phyloP scores from a whole-genome alignment of 139 green algal species.

The Volvox reticuliferus region DNA sequence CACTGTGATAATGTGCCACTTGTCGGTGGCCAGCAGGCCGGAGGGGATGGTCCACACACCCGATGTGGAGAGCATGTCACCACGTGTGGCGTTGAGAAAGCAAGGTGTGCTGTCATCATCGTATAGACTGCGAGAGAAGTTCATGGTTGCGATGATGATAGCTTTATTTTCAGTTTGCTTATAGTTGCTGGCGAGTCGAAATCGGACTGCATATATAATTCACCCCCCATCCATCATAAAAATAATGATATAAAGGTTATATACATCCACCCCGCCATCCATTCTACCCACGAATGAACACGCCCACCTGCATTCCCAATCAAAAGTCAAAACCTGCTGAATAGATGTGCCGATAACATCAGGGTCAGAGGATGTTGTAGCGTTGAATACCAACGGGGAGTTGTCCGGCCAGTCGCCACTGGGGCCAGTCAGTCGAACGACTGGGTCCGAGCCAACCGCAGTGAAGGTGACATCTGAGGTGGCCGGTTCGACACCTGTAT shows the following conservation, averaged over 20 bases:
- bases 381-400: not conserved
- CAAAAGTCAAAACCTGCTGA: not conserved
- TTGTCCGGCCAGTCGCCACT: not conserved
- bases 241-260: not conserved
- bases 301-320: conserved; percentile 8
- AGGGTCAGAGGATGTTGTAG: not conserved
- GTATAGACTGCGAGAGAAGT: not conserved
- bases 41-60: conserved; percentile 19
- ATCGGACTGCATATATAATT: not conserved
- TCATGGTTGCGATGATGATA: too few relatives aligned
- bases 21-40: not conserved
- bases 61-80: not conserved
- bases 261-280: not conserved
- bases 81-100: not conserved
- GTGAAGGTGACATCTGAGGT: not conserved
- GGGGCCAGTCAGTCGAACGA: not conserved
- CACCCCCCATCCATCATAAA: not conserved
- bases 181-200: too few relatives aligned
- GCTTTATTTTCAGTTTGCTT: too few relatives aligned
- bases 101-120: not conserved
- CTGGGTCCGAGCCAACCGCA: not conserved
- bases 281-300: not conserved
- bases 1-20: not conserved
- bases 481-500: not conserved
- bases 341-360: not conserved